Base-by-base conservation (phyloP, 495 filamentous ascomycete species). In the Halenospora varia region DNA sequence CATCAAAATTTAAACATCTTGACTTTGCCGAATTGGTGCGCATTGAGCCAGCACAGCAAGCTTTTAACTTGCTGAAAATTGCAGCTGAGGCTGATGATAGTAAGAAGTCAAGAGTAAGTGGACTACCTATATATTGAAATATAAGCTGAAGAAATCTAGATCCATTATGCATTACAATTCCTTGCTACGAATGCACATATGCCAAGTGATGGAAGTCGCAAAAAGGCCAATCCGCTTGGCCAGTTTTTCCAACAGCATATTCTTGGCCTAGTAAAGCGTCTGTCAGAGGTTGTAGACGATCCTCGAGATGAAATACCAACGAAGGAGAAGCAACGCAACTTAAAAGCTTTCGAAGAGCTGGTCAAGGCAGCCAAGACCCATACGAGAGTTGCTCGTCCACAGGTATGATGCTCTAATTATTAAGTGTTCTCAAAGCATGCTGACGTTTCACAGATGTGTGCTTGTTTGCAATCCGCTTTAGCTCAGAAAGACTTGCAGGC, bases 331-430 rank as follows among this genome's bases (percentile, higher is more conserved):
- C 89, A 96, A 62, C 78, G 89, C 48, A 89, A 85, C 55, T 74
- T 98, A 1, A 81, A 81, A 55, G 94, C 88, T 1, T 88, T 99
- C 65, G 86, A 89, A 60, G 92, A 91, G 66, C 89, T 97, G 87
- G 85, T 97, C 47, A 82, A 76, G 59, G 72, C 93, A 44, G 86
- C 86, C 18, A 83, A 81, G 52, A 77, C 73, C 11, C 82, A 88
- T 71, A 79, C 88, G 13, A 85, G 80, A 58, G 84, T 86, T 67
- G 93, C 90, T 25, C 76, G 96, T 39, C 90, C 95, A 48, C 94
- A 97, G 77, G 90, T 92, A 72, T 55, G 76, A 46, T 61, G 63
- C 62, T 20, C 15, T n/a, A 2, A 8, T 17, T 24, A 9, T 9
- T 20, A 49, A n/a, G 49, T 65, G 40, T 50, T 25, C 25, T 1